A percentile compares a stretch with the other conserved stretches of the same genome.
Conservation (phyloP, 2,329 filamentous ascomycete genomes). For the Aspergillus sergii region DNA sequence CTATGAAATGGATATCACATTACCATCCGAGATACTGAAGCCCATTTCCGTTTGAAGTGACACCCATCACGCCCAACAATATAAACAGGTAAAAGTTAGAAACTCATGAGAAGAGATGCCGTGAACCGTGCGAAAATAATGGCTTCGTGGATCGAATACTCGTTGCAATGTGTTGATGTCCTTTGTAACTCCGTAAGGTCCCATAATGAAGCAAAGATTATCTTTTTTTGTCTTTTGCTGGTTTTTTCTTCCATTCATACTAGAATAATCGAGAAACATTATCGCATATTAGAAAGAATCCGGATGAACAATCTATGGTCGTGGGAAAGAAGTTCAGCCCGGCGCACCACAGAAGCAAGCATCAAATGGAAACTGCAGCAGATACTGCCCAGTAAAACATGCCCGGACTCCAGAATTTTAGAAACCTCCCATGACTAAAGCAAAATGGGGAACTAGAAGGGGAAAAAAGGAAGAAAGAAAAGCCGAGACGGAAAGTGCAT, state of each 20-base stretch:
- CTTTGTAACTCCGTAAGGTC: neutral
- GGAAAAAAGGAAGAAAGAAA: slow-evolving; percentile 7
- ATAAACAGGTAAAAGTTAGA: neutral
- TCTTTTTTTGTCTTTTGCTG: slow-evolving; percentile 26
- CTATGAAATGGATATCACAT: neutral
- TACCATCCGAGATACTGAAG: neutral
- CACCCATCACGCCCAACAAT: neutral
- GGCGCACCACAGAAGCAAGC: slow-evolving; percentile 31
- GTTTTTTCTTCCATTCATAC: slow-evolving; percentile 32
- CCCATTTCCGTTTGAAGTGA: neutral
- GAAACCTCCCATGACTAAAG: slow-evolving; percentile 32
- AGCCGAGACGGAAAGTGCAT: slow-evolving; percentile 29
- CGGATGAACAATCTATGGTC: slow-evolving; percentile 36
- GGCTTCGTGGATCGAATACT: neutral
- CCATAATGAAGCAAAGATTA: slow-evolving; percentile 7
- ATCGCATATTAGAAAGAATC: slow-evolving; percentile 16
- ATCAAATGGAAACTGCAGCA: slow-evolving; percentile 27
- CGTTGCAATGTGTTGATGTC: neutral
- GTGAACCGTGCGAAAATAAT: neutral
- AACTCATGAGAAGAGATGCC: slow-evolving; percentile 1
- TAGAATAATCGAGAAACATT: slow-evolving; percentile 26
- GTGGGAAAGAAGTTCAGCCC: slow-evolving; percentile 33
- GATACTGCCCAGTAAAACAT: slow-evolving; percentile 38
- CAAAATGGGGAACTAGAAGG: slow-evolving; percentile 19
- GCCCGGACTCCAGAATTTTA: slow-evolving; percentile 41